Evolutionary conservation across 352 stramenopile genomes (phyloP).

Genomic region (Globisporangium megalacanthum): DNA sequence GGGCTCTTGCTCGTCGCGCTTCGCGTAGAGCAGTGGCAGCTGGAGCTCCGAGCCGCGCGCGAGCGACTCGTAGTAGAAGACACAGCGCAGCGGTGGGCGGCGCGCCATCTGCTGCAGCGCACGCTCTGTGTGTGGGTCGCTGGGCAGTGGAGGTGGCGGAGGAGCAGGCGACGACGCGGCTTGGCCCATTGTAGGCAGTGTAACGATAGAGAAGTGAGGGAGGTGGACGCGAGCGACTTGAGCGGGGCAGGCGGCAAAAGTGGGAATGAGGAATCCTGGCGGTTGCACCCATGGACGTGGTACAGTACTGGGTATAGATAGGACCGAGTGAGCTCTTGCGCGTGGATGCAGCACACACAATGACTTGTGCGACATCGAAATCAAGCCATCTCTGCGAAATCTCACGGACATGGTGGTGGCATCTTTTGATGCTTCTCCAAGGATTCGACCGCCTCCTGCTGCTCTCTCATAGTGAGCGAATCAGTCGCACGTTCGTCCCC

Average conservation of each 20-base stretch:
- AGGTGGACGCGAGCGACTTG: background rate
- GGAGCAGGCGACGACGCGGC: background rate
- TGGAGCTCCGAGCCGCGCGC: conserved; percentile 42
- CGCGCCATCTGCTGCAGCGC: conserved; percentile 21
- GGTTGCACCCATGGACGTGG: background rate
- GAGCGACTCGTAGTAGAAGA: conserved; percentile 64
- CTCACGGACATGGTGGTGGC: too few species aligned
- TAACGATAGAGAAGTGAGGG: background rate
- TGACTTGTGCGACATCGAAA: too few species aligned
- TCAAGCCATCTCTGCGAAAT: too few species aligned
- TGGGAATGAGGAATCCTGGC: background rate
- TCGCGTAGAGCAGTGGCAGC: conserved; percentile 66
- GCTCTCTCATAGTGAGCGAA: too few species aligned
- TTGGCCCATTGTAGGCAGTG: background rate
- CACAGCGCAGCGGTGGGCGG: conserved; percentile 53
- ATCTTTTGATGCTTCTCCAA: too few species aligned
- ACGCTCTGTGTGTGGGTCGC: conserved; percentile 3
- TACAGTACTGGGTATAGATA: background rate
- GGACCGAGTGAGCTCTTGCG: background rate
- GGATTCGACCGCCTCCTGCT: too few species aligned
- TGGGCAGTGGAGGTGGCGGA: background rate
- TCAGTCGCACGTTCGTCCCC: too few species aligned
- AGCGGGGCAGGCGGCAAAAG: background rate
- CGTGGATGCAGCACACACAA: too few species aligned
- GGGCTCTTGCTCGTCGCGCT: conserved; percentile 10